Conservation (phyloP, 306 rosid genomes). For the Ceratonia siliqua region DNA sequence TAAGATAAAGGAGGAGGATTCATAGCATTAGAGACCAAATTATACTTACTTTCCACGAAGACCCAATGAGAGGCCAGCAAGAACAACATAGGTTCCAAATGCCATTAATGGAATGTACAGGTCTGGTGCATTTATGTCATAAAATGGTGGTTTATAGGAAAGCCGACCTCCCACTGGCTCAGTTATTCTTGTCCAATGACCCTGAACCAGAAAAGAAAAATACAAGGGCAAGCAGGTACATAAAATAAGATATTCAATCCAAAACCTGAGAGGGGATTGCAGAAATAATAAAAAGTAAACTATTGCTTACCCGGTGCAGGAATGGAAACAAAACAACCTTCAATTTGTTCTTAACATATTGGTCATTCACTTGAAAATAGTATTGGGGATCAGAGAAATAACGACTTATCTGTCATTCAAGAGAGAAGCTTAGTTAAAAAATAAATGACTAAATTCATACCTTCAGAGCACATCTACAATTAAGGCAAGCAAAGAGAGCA, state of each 20-base stretch:
- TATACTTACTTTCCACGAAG: conserved; percentile 70
- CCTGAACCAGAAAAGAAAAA: conserved; percentile 40
- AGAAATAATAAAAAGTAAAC: background rate
- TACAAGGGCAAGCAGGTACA: background rate
- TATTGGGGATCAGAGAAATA: conserved; percentile 96
- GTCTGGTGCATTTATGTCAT: conserved; percentile 85
- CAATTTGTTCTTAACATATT: conserved; percentile 91
- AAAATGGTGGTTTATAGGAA: conserved; percentile 70
- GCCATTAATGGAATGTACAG: conserved; percentile 81
- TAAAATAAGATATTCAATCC: background rate
- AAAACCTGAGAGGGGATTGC: background rate
- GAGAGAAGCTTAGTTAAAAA: conserved; percentile 17
- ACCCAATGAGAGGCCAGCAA: conserved; percentile 79
- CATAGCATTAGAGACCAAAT: background rate
- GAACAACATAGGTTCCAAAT: conserved; percentile 76
- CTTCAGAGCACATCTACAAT: background rate
- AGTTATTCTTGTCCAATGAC: conserved; percentile 74
- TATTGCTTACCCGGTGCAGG: conserved; percentile 78
- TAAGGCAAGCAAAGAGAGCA: background rate
- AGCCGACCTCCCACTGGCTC: conserved; percentile 80
- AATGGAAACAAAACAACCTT: conserved; percentile 93
- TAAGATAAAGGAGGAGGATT: background rate
- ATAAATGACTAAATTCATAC: background rate
- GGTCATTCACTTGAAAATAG: conserved; percentile 97
- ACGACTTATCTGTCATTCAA: conserved; percentile 73